Evolutionary conservation across 2,329 filamentous ascomycete genomes (phyloP), one percentile per base, ranked within the genome.

Genomic region (Clarireedia homoeocarpa): DNA sequence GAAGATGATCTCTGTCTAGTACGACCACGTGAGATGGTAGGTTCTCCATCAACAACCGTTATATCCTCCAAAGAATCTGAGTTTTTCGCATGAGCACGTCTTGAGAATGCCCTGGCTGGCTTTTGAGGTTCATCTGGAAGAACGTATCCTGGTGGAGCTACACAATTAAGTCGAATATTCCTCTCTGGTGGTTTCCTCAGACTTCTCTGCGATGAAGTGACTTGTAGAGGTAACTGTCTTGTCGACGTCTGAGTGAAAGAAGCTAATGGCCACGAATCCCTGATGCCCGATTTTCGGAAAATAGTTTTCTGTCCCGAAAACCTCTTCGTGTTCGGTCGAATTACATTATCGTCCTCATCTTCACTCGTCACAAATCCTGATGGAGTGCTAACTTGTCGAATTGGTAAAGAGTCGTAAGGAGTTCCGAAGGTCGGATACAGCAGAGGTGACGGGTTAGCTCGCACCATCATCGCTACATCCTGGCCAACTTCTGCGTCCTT

Each of bases 251-350:
- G 60, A 14, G 59, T 59, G 7, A 53, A 57, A 10, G 61, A 55
- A 4, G 55, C 61, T 17, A 67, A 55, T 15, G 66, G 66, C 66
- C 66, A 67, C 2, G 66, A 67, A n/a, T 66, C 65, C 48, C 63
- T 60, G 12, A 63, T 57, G 14, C 58, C 57, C 2, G 63, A 61
- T 20, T 49, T 58, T 20, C 62, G 59, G 23, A 63, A 62, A 27
- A 59, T 45, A 0, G 34, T 26, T 38, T 54, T 62, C 5, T 54
- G 58, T 12, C 58, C 53, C 4, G 58, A 56, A 15, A 57, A 42
- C 34, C 48, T 61, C 38, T 58, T 63, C 7, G 47, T 58, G 17
- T 49, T 48, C 10, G 51, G 40, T 27, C 50, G 51, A n/a, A 39
- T 36, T 7, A 56, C 3, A 14, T 54, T 49, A n/a, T 54, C 52